These are phyloP conservation scores for Fusarium oligoseptatum DNA, from an alignment of 2,329 filamentous ascomycete species.

Conservation along the genomic window DNA sequence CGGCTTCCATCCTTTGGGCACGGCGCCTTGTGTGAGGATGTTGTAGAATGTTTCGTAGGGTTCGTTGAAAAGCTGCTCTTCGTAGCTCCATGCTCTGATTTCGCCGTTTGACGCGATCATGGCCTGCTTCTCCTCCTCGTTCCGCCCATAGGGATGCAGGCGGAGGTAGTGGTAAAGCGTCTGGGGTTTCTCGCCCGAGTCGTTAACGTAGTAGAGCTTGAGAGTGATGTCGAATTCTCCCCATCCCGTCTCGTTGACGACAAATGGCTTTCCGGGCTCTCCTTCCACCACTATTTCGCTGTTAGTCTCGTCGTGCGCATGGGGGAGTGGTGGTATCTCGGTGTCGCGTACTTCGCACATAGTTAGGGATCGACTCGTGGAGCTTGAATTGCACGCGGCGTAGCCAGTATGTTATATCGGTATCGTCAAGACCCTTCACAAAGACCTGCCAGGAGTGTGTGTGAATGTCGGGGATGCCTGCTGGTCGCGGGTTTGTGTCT, in stretches of 20 bases:
- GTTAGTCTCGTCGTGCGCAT: conserved; percentile 31
- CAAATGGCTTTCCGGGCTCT: conserved; percentile 76
- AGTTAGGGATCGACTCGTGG: conserved; percentile 95
- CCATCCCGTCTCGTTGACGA: conserved; percentile 94
- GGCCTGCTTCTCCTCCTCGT: conserved; percentile 77
- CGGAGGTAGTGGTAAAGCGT: conserved; percentile 95
- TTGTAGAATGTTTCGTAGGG: conserved; percentile 94
- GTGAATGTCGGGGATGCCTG: conserved; percentile 86
- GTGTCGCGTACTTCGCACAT: conserved; percentile 76
- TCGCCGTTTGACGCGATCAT: conserved; percentile 70
- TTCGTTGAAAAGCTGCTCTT: conserved; percentile 97
- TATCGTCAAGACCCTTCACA: conserved; percentile 89
- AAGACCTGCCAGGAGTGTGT: conserved; percentile 98
- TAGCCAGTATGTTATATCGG: conserved; percentile 94
- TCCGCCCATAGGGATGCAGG: conserved; percentile 89
- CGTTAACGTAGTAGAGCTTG: conserved; percentile 91
- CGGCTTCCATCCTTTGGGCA: conserved; percentile 60
- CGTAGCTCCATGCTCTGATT: conserved; percentile 85
- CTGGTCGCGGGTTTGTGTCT: conserved; percentile 82
- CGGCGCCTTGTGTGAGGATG: conserved; percentile 80
- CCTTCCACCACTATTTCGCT: conserved; percentile 73
- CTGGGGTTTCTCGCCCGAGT: conserved; percentile 92
- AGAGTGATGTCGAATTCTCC: conserved; percentile 98
- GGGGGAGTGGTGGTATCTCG: neutral
- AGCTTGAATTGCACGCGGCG: conserved; percentile 98